phyloP scores from a whole-genome alignment of 2,329 filamentous ascomycete species.

The Cladosporium sphaerospermum region DNA sequence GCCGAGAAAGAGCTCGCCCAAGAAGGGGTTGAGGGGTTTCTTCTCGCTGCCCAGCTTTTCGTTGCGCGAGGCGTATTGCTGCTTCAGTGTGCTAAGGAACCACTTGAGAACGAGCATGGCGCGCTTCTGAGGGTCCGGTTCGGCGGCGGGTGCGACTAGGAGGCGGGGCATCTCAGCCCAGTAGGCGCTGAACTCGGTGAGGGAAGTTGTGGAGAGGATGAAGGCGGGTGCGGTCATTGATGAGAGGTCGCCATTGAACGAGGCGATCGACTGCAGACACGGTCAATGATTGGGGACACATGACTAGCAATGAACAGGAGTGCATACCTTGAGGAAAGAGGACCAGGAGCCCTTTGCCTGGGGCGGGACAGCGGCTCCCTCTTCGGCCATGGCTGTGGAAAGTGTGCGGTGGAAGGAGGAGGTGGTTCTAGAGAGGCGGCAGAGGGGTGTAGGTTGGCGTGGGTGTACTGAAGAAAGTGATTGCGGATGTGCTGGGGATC shows the following conservation, averaged over 20 bases:
- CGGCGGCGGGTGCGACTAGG: conserved; percentile 74
- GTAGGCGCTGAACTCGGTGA: conserved; percentile 52
- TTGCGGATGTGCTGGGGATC: no score
- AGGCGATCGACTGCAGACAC: conserved; percentile 42
- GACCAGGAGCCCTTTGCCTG: conserved; percentile 44
- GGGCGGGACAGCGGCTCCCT: conserved; percentile 42
- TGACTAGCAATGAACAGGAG: not conserved
- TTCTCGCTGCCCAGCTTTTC: conserved; percentile 87
- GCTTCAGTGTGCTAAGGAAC: conserved; percentile 90
- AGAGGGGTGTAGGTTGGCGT: no score
- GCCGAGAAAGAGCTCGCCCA: conserved; percentile 90
- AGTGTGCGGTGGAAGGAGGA: not conserved
- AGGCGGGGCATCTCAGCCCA: conserved; percentile 55
- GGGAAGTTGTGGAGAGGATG: conserved; percentile 49
- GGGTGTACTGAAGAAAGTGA: no score
- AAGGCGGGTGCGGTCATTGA: conserved; percentile 52
- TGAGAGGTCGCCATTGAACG: conserved; percentile 51
- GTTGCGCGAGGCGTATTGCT: conserved; percentile 69
- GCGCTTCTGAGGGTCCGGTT: conserved; percentile 73
- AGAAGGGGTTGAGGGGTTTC: conserved; percentile 94
- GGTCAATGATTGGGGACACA: not conserved
- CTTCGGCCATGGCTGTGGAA: conserved; percentile 17
- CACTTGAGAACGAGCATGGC: conserved; percentile 87
- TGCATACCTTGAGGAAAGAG: conserved; percentile 43
- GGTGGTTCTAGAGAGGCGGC: no score